These are phyloP conservation scores for Rhexocercosporidium sp. DNA, from an alignment of 2,329 filamentous ascomycete species.

Conservation along the genomic window DNA sequence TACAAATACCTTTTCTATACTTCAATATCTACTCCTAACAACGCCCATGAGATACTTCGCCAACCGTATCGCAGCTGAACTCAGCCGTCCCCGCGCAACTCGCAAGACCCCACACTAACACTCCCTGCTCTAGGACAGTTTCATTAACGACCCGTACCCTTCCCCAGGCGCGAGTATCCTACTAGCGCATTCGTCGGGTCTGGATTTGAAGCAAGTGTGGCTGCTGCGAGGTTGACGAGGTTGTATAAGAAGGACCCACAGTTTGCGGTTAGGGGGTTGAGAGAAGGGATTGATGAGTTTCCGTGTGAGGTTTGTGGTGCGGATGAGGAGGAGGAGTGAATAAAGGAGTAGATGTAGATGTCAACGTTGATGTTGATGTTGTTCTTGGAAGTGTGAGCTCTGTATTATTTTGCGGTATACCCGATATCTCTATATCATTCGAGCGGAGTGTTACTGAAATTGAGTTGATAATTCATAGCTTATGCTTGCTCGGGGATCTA, in stretches of 20 bases:
- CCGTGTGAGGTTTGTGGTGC: neutral
- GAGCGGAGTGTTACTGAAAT: too few species aligned
- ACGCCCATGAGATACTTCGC: neutral
- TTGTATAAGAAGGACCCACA: neutral
- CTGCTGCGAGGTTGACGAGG: neutral
- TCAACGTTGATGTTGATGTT: too few species aligned
- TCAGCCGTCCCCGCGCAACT: neutral
- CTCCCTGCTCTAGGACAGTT: neutral
- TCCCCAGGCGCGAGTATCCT: neutral
- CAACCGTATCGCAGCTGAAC: neutral
- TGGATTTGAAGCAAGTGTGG: neutral
- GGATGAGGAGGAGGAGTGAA: neutral
- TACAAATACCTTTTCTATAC: neutral
- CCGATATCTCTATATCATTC: too few species aligned
- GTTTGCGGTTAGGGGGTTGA: neutral
- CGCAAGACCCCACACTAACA: neutral
- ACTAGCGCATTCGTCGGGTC: neutral
- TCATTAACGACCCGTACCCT: neutral
- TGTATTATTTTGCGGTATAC: too few species aligned
- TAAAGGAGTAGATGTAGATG: neutral
- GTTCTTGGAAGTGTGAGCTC: too few species aligned
- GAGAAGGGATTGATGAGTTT: neutral
- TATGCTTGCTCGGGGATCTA: too few species aligned
- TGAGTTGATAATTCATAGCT: too few species aligned
- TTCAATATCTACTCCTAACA: neutral